Evolutionary conservation across 2,329 filamentous ascomycete genomes (phyloP).

Genomic region (Neopestalotiopsis rosae): DNA sequence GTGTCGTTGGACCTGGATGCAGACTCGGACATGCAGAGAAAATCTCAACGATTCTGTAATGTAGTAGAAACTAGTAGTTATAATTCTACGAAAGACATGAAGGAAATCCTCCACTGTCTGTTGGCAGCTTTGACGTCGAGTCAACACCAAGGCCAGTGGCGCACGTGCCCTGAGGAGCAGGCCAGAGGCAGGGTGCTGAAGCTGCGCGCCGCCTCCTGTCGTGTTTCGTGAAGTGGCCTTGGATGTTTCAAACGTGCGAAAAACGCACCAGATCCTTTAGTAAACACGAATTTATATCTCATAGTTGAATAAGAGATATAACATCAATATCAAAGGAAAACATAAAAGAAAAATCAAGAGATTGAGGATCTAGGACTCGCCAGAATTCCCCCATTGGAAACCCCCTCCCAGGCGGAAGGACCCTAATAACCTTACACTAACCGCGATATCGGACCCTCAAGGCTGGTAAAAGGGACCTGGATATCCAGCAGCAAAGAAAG

Average conservation of each 20-base stretch:
- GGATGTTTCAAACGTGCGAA: conserved; percentile 9
- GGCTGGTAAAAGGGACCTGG: not conserved
- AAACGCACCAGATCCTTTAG: not conserved
- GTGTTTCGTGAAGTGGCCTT: not conserved
- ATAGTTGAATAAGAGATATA: not conserved
- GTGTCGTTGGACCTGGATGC: no score
- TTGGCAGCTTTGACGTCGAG: not conserved
- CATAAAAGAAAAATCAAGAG: not conserved
- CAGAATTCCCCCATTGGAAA: not conserved
- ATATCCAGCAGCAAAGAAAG: not conserved
- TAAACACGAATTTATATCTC: not conserved
- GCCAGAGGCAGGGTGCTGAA: not conserved
- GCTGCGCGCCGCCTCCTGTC: not conserved
- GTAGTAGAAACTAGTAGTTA: no score
- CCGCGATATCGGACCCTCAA: not conserved
- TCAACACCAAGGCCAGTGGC: not conserved
- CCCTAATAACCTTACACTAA: not conserved
- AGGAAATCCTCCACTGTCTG: not conserved
- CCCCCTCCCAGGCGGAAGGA: not conserved
- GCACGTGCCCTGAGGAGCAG: not conserved
- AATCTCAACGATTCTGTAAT: no score
- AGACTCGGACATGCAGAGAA: no score
- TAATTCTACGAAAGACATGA: no score
- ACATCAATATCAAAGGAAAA: not conserved
- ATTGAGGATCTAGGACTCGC: not conserved